phyloP scores from a whole-genome alignment of 1,284 basidiomycete genomes.

The Cryptococcus jaspeensis region DNA sequence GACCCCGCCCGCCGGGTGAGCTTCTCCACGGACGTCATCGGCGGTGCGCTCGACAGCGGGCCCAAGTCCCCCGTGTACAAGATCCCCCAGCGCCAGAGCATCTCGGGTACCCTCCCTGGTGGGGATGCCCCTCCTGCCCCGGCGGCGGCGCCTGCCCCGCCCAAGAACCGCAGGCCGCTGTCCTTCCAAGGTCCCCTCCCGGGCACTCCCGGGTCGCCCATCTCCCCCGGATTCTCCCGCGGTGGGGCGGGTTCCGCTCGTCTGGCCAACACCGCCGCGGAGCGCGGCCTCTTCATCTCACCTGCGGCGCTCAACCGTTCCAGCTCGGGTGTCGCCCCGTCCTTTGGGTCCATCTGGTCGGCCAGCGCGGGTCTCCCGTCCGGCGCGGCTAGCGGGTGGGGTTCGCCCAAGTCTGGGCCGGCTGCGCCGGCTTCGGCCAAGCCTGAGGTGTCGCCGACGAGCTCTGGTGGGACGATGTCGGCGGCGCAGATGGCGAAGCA shows the following conservation, averaged over 20 bases:
- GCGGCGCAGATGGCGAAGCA: slow-evolving; percentile 15
- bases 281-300: slow-evolving; percentile 29
- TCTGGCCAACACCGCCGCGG: slow-evolving; percentile 25
- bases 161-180: slow-evolving; percentile 8
- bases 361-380: slow-evolving; percentile 16
- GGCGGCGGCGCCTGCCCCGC: neutral
- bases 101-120: neutral
- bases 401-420: slow-evolving; percentile 22
- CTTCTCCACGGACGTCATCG: slow-evolving; percentile 7
- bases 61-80: slow-evolving; percentile 16
- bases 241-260: slow-evolving; percentile 1
- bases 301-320: slow-evolving; percentile 18
- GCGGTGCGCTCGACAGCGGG: neutral
- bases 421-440: neutral
- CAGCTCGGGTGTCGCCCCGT: neutral
- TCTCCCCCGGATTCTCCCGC: slow-evolving; percentile 1
- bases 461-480: neutral
- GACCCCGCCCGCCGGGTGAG: slow-evolving; percentile 9
- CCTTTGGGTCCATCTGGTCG: slow-evolving; percentile 33
- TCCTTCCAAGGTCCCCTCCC: slow-evolving; percentile 12
- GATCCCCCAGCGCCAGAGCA: slow-evolving; percentile 14
- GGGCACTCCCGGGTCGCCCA: slow-evolving; percentile 5
- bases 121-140: neutral
- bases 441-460: neutral
- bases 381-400: slow-evolving; percentile 25